Conservation (phyloP, 1,284 basidiomycete genomes). For the Xerocomus amazonicus region DNA sequence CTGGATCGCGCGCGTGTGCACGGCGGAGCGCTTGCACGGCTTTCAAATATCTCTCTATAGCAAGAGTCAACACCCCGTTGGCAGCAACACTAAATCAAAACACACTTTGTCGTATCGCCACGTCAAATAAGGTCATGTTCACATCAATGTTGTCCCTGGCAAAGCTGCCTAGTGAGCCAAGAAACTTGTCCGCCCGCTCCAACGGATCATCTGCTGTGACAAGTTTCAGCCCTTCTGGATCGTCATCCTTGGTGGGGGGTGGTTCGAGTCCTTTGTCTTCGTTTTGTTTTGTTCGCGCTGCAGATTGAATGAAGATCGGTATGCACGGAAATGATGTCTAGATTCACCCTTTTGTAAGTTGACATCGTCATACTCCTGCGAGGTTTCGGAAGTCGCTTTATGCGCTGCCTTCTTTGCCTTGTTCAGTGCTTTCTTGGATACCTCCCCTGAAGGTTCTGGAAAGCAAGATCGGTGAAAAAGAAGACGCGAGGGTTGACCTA, state of each 20-base stretch:
- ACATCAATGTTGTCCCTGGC: constrained; percentile 58
- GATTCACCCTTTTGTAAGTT: constrained; percentile 38
- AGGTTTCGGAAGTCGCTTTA: constrained; percentile 62
- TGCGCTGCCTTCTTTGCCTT: constrained; percentile 84
- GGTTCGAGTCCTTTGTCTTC: constrained; percentile 78
- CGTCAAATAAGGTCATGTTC: constrained; percentile 79
- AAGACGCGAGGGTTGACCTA: constrained; percentile 29
- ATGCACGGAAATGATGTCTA: constrained; percentile 18
- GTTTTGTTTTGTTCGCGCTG: constrained; percentile 38
- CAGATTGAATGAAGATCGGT: constrained; percentile 15
- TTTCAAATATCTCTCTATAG: constrained; percentile 74
- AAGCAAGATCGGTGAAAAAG: constrained; percentile 21
- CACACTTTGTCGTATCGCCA: constrained; percentile 67
- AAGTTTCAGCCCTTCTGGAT: constrained; percentile 77
- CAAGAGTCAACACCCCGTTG: background rate
- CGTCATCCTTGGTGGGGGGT: constrained; percentile 66
- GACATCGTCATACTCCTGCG: constrained; percentile 43
- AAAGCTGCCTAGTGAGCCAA: constrained; percentile 64
- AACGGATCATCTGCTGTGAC: constrained; percentile 66
- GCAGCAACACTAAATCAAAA: constrained; percentile 17
- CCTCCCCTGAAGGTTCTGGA: constrained; percentile 51
- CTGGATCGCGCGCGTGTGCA: constrained; percentile 53
- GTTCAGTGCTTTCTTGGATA: constrained; percentile 80
- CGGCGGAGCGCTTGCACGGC: constrained; percentile 69
- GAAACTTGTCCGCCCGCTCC: constrained; percentile 71